Evolutionary conservation across 2,329 filamentous ascomycete species (phyloP).

Genomic region (Claviceps quebecensis): DNA sequence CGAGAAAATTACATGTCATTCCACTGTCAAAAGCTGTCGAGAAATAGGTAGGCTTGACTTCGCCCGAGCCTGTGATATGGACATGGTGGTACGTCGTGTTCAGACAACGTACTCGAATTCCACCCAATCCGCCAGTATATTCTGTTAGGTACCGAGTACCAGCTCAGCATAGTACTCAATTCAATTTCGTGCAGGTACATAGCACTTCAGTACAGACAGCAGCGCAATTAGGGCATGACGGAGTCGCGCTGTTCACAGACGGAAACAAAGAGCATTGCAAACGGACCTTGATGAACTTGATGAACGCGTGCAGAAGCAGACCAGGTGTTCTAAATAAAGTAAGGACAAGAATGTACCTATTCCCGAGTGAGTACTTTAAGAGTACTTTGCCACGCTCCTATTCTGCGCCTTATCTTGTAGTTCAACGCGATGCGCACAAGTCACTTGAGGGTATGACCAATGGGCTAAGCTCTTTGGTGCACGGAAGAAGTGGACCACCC

Average conservation of each 20-base stretch:
- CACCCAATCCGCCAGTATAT: not conserved
- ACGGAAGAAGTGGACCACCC: not conserved
- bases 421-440: not conserved
- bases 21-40: not conserved
- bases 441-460: not conserved
- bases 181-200: too few relatives aligned
- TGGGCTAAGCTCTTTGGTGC: not conserved
- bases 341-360: not conserved
- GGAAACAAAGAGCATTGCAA: not conserved
- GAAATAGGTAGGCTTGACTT: not conserved
- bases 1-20: too few relatives aligned
- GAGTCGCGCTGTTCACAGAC: not conserved
- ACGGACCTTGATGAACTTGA: not conserved
- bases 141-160: too few relatives aligned
- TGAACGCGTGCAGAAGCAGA: not conserved
- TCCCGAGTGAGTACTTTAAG: not conserved
- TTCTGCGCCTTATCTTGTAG: not conserved
- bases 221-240: not conserved
- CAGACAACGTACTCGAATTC: not conserved
- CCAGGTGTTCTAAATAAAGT: not conserved
- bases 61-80: not conserved
- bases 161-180: too few relatives aligned
- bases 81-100: not conserved
- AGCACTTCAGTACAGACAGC: not conserved
- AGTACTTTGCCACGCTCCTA: not conserved